Conservation (phyloP, 257 asterid genomes). For the Gentiana dahurica region DNA sequence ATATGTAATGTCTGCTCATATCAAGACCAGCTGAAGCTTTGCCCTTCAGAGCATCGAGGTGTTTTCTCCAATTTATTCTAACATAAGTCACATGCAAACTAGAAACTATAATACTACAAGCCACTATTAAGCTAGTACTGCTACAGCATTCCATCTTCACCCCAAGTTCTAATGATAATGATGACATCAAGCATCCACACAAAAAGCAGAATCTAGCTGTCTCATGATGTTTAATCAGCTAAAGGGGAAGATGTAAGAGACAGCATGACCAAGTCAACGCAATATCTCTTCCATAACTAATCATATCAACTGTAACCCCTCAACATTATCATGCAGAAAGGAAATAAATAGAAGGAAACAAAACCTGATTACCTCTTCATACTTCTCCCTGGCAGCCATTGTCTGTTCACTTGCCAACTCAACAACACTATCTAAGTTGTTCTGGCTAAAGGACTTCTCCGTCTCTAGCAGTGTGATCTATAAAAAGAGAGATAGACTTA, state of each 20-base stretch:
- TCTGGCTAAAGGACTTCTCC: slow-evolving; percentile 80
- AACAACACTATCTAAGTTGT: slow-evolving; percentile 44
- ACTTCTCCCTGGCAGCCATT: slow-evolving; percentile 49
- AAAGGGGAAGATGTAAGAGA: not conserved
- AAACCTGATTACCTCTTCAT: slow-evolving; percentile 49
- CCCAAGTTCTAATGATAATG: too few species aligned
- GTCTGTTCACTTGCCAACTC: slow-evolving; percentile 62
- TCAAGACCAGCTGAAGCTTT: too few species aligned
- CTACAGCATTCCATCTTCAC: too few species aligned
- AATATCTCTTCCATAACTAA: not conserved
- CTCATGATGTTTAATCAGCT: not conserved
- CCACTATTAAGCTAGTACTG: too few species aligned
- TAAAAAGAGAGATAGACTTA: slow-evolving; percentile 7
- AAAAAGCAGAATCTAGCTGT: not conserved
- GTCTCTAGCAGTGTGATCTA: slow-evolving; percentile 66
- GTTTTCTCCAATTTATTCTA: too few species aligned
- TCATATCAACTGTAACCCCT: not conserved
- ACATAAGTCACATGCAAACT: too few species aligned
- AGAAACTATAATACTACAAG: too few species aligned
- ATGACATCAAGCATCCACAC: too few species aligned
- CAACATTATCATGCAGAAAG: slow-evolving; percentile 2
- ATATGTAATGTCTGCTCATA: too few species aligned
- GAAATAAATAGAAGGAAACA: slow-evolving; percentile 7
- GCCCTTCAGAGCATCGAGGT: too few species aligned
- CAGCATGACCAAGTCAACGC: not conserved